Evolutionary conservation across 345 rosid species (phyloP).

Genomic region (Jatropha curcas): DNA sequence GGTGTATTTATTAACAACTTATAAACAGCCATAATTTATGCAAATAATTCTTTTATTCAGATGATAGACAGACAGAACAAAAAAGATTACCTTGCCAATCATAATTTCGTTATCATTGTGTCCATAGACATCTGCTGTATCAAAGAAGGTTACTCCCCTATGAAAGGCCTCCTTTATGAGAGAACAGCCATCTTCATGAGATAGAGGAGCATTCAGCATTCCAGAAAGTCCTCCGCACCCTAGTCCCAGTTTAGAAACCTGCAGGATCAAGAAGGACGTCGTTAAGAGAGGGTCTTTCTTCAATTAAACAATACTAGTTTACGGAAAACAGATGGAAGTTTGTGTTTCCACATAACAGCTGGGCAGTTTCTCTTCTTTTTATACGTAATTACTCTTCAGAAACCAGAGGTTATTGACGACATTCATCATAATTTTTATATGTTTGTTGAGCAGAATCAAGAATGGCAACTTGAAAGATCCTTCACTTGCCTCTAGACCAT

Average conservation of each 20-base stretch:
- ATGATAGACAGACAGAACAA: neutral
- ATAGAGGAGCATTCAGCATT: slow-evolving; percentile 35
- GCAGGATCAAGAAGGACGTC: neutral
- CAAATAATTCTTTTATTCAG: neutral
- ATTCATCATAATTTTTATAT: too few species aligned
- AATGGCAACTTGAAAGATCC: neutral
- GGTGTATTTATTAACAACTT: too few species aligned
- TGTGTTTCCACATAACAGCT: neutral
- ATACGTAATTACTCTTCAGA: too few species aligned
- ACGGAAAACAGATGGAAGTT: neutral
- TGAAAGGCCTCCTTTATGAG: slow-evolving; percentile 38
- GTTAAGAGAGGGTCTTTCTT: neutral
- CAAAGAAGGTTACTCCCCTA: slow-evolving; percentile 53
- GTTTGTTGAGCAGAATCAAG: neutral
- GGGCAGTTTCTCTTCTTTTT: too few species aligned
- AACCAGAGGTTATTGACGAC: too few species aligned
- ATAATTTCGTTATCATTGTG: slow-evolving; percentile 43
- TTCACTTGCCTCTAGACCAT: slow-evolving; percentile 40
- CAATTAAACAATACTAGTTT: neutral
- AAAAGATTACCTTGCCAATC: slow-evolving; percentile 43
- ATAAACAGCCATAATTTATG: neutral
- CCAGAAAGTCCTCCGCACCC: slow-evolving; percentile 58
- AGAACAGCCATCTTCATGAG: slow-evolving; percentile 49
- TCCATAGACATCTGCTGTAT: slow-evolving; percentile 44
- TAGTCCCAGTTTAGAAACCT: slow-evolving; percentile 52